These are phyloP conservation scores for Penicillium thymicola DNA, from an alignment of 2,329 filamentous ascomycete species.

Conservation along the genomic window DNA sequence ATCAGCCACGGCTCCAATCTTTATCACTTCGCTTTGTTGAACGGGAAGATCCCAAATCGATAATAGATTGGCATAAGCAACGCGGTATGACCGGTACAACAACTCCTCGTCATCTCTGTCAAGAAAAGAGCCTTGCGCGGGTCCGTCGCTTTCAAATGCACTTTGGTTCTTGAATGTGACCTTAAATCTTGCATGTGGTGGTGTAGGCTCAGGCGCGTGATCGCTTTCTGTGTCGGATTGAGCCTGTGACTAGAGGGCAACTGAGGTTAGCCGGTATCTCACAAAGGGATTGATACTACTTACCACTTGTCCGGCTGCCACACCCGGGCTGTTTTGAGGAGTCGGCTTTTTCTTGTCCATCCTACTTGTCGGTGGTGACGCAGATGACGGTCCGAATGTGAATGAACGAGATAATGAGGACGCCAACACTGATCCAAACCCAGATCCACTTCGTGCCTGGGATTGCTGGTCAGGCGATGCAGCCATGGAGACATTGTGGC, in stretches of 20 bases:
- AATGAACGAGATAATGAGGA: slow-evolving; percentile 47
- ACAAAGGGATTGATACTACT: slow-evolving; percentile 28
- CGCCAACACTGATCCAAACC: slow-evolving; percentile 42
- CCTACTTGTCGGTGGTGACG: slow-evolving; percentile 39
- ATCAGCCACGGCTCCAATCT: slow-evolving; percentile 48
- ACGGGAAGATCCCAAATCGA: slow-evolving; percentile 57
- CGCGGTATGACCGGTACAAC: slow-evolving; percentile 53
- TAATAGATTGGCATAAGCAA: slow-evolving; percentile 57
- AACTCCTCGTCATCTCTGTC: slow-evolving; percentile 46
- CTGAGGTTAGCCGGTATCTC: slow-evolving; percentile 27
- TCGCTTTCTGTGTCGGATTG: slow-evolving; percentile 42
- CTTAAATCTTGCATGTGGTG: slow-evolving; percentile 39
- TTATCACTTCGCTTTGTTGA: slow-evolving; percentile 56
- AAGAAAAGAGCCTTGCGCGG: slow-evolving; percentile 48
- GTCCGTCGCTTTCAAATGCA: slow-evolving; percentile 54
- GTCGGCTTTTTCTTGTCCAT: slow-evolving; percentile 37
- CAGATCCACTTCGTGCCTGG: slow-evolving; percentile 38
- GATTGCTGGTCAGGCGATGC: slow-evolving; percentile 43
- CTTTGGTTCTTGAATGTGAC: slow-evolving; percentile 56
- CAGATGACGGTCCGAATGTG: slow-evolving; percentile 43
- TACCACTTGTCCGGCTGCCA: slow-evolving; percentile 24
- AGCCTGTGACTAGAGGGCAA: slow-evolving; percentile 30
- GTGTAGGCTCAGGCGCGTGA: slow-evolving; percentile 25
- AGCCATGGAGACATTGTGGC: slow-evolving; percentile 38
- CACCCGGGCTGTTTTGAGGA: slow-evolving; percentile 36